Evolutionary conservation across 2,329 filamentous ascomycete genomes (phyloP).

Genomic region (Colletotrichum gloeosporioides): DNA sequence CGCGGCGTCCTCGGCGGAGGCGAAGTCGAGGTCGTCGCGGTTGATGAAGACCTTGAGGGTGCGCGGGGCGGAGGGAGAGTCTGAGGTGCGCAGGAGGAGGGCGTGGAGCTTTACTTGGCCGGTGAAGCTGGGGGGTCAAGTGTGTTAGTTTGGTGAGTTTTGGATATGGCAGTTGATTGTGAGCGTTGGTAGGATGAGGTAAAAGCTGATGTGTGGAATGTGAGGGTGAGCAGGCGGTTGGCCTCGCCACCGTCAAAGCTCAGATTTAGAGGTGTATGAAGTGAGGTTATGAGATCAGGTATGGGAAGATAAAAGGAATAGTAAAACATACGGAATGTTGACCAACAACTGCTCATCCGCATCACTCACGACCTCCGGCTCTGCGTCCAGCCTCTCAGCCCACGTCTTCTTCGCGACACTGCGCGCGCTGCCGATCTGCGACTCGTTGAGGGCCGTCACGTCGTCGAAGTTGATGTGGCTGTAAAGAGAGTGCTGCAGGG

Average conservation of each 20-base stretch:
- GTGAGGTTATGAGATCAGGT: neutral
- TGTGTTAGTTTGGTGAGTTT: neutral
- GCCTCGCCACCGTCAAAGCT: neutral
- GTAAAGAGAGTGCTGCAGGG: constrained; percentile 89
- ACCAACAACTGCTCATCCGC: constrained; percentile 94
- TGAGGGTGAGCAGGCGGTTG: neutral
- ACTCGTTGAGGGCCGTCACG: constrained; percentile 86
- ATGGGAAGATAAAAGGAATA: neutral
- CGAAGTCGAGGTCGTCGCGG: constrained; percentile 85
- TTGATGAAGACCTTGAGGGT: constrained; percentile 91
- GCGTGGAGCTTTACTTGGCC: constrained; percentile 93
- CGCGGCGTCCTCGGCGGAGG: constrained; percentile 69
- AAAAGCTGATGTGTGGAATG: neutral
- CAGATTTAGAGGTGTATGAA: neutral
- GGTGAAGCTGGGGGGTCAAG: constrained; percentile 71
- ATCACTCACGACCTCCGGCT: constrained; percentile 83
- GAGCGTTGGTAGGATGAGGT: neutral
- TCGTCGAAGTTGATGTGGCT: constrained; percentile 89
- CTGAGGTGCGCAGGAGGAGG: constrained; percentile 82
- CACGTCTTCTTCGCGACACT: constrained; percentile 89
- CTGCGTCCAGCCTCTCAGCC: constrained; percentile 74
- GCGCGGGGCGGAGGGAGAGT: constrained; percentile 72
- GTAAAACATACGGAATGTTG: constrained; percentile 75
- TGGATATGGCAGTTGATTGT: neutral
- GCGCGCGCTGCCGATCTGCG: constrained; percentile 68